Evolutionary conservation across 2,329 filamentous ascomycete genomes (phyloP), one percentile per base, ranked within the genome.

Genomic region (Cladosporium sp.): DNA sequence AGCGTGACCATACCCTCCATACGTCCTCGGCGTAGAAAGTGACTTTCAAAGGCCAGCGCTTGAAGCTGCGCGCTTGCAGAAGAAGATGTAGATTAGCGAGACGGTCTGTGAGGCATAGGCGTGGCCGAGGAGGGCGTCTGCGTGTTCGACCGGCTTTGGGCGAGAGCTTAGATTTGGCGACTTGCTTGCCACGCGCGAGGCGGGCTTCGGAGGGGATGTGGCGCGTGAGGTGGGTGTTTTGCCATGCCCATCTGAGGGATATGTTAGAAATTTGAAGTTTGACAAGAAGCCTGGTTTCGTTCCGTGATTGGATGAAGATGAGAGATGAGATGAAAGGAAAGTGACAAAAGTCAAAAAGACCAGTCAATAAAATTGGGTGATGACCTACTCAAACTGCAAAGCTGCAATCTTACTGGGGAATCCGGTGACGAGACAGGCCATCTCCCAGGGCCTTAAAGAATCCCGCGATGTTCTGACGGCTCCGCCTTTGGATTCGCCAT

Each of bases 391-490:
- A 64, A 98, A 97, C 63, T 97, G 92, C 55, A 98, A 71, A 1
- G 93, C 93, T 0, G 88, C 89, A 30, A 92, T 82, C 61, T 85
- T 85, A 57, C 86, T 92, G 0, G 88, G 89, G 57, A 98, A 98
- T 0, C 92, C 92, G 6, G 87, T 86, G 1, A 97, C 86, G 5
- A 96, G 75, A 35, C 82, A 83, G 2, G 88, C 80, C 86, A 95
- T 94, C 64, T 95, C 87, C 90, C 93, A 97, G 0, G 93, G 93
- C 36, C 88, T 79, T 54, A 91, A 70, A 3, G 70, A 82, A 40
- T 73, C 69, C 46, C 80, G 78, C 9, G 85, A 80, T 0, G 93
- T 98, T 40, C 84, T 79, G 25, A 76, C 80, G 25, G 93, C 93
- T 30, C 93, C 93, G 45, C 93, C 93, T 63, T 82, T 86, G 27